These are phyloP conservation scores for Cytospora schulzeri DNA, from an alignment of 2,329 filamentous ascomycete species.

Conservation along the genomic window DNA sequence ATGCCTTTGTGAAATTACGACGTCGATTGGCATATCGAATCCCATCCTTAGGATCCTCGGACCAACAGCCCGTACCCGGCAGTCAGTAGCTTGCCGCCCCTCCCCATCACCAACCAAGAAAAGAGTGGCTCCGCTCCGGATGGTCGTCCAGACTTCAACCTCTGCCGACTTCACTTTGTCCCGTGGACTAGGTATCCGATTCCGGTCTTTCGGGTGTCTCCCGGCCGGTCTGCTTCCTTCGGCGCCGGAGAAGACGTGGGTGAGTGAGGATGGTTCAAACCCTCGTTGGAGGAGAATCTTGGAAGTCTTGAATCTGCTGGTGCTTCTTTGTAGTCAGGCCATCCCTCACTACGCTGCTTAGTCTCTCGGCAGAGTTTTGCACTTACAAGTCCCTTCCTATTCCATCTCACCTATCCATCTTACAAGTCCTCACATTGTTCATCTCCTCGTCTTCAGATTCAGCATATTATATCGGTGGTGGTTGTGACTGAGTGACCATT, in stretches of 20 bases:
- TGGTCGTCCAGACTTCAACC: background rate
- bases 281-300: no score
- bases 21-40: background rate
- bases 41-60: background rate
- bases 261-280: background rate
- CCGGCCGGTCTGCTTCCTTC: background rate
- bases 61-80: background rate
- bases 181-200: background rate
- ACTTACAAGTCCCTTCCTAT: background rate
- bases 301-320: background rate
- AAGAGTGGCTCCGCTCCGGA: background rate
- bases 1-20: background rate
- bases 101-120: background rate
- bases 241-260: background rate
- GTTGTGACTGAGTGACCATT: background rate
- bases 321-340: background rate
- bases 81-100: background rate
- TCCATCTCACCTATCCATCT: no score
- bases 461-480: background rate
- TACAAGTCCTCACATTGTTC: background rate
- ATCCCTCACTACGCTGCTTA: background rate
- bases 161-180: background rate
- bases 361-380: no score
- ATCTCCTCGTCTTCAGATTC: background rate
- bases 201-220: background rate